phyloP scores from a whole-genome alignment of 805 yeast genomes.

The Priceomyces fermenticarens region DNA sequence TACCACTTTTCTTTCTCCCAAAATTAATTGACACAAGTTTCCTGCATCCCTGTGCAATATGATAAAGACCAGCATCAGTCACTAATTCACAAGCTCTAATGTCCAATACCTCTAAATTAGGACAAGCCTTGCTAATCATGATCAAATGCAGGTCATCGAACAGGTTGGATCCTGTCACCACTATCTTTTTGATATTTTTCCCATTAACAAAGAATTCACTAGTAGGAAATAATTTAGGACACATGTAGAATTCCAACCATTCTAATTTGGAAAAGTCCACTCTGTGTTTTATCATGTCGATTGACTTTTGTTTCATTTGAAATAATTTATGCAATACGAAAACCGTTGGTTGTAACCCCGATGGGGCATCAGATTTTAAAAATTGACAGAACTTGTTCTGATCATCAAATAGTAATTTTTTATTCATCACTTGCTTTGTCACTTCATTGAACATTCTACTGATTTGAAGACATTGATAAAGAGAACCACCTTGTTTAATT shows the following conservation, averaged over 20 bases:
- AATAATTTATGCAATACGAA: slow-evolving; percentile 67
- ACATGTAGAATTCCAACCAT: slow-evolving; percentile 80
- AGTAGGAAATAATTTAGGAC: slow-evolving; percentile 67
- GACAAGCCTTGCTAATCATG: slow-evolving; percentile 51
- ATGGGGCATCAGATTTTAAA: slow-evolving; percentile 17
- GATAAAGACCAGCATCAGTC: slow-evolving; percentile 70
- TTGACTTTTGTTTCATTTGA: slow-evolving; percentile 49
- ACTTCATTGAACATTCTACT: slow-evolving; percentile 62
- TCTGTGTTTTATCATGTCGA: slow-evolving; percentile 44
- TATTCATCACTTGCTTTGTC: slow-evolving; percentile 53
- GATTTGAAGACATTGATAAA: slow-evolving; percentile 66
- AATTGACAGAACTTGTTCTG: slow-evolving; percentile 46
- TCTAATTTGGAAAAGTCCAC: slow-evolving; percentile 48
- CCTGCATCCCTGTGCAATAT: slow-evolving; percentile 61
- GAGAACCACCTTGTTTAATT: slow-evolving; percentile 14
- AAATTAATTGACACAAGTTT: slow-evolving; percentile 62
- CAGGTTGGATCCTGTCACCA: slow-evolving; percentile 68
- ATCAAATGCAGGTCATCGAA: slow-evolving; percentile 60
- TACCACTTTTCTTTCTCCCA: slow-evolving; percentile 73
- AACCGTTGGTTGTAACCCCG: slow-evolving; percentile 33
- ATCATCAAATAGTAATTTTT: slow-evolving; percentile 52
- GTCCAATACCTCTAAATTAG: slow-evolving; percentile 63
- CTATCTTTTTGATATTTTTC: slow-evolving; percentile 37
- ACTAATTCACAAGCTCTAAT: slow-evolving; percentile 80
- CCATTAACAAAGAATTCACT: slow-evolving; percentile 23